Percentiles rank a stretch among this genome's conserved stretches.
These are phyloP conservation scores for Diddensiella transvaalensis DNA, from an alignment of 805 yeast species.

Conservation along the genomic window DNA sequence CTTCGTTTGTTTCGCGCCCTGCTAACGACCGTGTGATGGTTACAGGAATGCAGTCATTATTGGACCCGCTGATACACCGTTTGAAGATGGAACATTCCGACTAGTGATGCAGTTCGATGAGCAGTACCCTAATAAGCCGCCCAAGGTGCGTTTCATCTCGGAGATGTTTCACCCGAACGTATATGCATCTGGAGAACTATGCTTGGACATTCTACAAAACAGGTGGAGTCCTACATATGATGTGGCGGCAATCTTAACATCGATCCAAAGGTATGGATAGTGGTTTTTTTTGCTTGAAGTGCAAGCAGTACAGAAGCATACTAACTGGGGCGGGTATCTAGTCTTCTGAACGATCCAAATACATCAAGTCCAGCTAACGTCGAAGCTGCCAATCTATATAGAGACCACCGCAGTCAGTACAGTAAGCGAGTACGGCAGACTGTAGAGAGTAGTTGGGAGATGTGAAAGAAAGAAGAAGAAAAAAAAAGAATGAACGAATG, in stretches of 20 bases:
- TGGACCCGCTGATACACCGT: conserved; percentile 97
- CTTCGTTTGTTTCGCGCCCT: too few relatives aligned
- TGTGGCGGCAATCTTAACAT: conserved; percentile 90
- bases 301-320: neutral
- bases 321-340: too few relatives aligned
- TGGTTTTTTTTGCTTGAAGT: conserved; percentile 43
- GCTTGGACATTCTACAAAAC: conserved; percentile 92
- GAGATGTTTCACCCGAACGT: conserved; percentile 99
- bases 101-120: conserved; percentile 86
- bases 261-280: too few relatives aligned
- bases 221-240: conserved; percentile 99
- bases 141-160: conserved; percentile 81
- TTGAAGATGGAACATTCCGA: conserved; percentile 95
- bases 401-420: conserved; percentile 92
- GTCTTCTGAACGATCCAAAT: conserved; percentile 88
- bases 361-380: conserved; percentile 96
- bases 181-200: conserved; percentile 90
- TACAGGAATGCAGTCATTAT: conserved; percentile 85
- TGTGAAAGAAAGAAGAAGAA: conserved; percentile 1
- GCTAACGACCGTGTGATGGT: too few relatives aligned
- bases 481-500: neutral
- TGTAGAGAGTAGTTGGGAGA: conserved; percentile 88
- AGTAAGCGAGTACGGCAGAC: conserved; percentile 88
- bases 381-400: conserved; percentile 93
- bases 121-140: conserved; percentile 97